phyloP scores from a whole-genome alignment of 176 grass and related monocot species.

The Microstegium vimineum region DNA sequence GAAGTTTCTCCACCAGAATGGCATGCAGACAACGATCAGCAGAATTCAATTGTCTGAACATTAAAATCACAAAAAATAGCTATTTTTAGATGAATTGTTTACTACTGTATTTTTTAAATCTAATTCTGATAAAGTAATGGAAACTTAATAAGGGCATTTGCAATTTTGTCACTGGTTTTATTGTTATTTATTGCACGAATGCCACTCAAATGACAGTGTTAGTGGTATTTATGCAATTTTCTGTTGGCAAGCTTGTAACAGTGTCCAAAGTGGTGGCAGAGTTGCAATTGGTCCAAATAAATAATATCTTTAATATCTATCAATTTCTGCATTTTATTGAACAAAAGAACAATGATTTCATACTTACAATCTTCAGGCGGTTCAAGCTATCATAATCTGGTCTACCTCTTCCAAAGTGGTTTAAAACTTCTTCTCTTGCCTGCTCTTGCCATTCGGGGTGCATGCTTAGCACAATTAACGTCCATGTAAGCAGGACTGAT shows the following conservation, averaged over 20 bases:
- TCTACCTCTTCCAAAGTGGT: constrained; percentile 44
- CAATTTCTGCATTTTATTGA: background rate
- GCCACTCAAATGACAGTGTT: background rate
- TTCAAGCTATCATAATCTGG: constrained; percentile 55
- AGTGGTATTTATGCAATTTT: background rate
- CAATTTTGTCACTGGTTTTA: background rate
- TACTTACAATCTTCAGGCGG: constrained; percentile 73
- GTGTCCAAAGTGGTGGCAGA: background rate
- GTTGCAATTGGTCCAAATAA: background rate
- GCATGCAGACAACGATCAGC: background rate
- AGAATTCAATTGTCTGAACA: background rate
- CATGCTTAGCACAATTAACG: constrained; percentile 64
- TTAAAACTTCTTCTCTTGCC: constrained; percentile 76
- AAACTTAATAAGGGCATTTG: background rate
- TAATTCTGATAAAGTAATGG: background rate
- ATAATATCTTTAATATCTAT: background rate
- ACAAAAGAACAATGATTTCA: background rate
- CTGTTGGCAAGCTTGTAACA: background rate
- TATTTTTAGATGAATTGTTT: background rate
- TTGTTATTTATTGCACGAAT: background rate
- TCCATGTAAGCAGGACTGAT: constrained; percentile 81
- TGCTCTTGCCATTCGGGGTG: constrained; percentile 69
- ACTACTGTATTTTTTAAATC: too few relatives aligned
- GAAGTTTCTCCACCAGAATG: background rate
- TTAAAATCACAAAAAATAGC: background rate